Evolutionary conservation across 2,329 filamentous ascomycete genomes (phyloP).

Genomic region (Colletotrichum cereale): DNA sequence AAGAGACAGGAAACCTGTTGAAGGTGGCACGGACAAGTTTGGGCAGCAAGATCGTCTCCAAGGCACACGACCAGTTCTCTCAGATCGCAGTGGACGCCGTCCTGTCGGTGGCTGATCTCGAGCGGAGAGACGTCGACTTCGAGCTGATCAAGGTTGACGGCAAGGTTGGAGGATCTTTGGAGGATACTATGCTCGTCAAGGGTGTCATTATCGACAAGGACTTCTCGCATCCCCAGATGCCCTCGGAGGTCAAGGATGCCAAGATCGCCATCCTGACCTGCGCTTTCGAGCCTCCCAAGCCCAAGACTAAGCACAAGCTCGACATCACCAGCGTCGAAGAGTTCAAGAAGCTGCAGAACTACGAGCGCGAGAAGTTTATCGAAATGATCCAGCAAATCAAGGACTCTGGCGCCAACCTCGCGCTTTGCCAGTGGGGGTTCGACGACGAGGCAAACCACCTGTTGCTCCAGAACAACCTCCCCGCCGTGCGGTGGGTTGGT

Average conservation of each 20-base stretch:
- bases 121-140: constrained; percentile 97
- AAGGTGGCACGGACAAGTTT: constrained; percentile 96
- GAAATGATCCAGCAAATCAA: constrained; percentile 99
- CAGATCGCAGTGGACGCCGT: constrained; percentile 98
- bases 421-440: constrained; percentile 99
- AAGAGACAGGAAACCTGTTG: constrained; percentile 86
- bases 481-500: constrained; percentile 97
- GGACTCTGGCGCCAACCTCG: constrained; percentile 94
- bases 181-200: constrained; percentile 95
- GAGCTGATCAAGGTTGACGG: constrained; percentile 99
- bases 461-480: constrained; percentile 93
- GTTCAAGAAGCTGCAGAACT: constrained; percentile 97
- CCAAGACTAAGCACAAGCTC: constrained; percentile 99
- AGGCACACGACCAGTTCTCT: constrained; percentile 97
- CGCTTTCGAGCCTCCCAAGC: constrained; percentile 98
- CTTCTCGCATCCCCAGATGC: constrained; percentile 99
- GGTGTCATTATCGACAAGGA: constrained; percentile 99
- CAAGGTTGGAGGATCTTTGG: constrained; percentile 93
- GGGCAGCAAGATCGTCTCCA: constrained; percentile 99
- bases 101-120: constrained; percentile 93
- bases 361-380: constrained; percentile 95
- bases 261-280: constrained; percentile 98
- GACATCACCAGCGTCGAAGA: constrained; percentile 98
- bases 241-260: constrained; percentile 91
- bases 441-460: constrained; percentile 99